A percentile compares a stretch with the other conserved stretches of the same genome.
Evolutionary conservation across 2,329 filamentous ascomycete species (phyloP).

Genomic region (Alternaria panax): DNA sequence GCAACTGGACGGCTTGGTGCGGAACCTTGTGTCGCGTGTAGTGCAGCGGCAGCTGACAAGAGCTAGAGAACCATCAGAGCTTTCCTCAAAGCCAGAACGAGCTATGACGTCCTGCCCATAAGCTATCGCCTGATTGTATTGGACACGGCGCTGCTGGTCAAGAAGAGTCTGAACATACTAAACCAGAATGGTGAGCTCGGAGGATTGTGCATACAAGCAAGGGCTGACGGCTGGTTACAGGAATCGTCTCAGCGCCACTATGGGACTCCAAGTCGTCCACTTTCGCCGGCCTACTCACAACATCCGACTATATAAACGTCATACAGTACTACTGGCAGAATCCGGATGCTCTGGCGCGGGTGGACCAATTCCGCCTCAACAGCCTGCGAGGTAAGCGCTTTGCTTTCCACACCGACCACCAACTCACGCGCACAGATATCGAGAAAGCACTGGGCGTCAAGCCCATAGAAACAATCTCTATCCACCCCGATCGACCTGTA

Average conservation of each 20-base stretch:
- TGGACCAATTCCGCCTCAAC: constrained; percentile 92
- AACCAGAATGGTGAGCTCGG: constrained; percentile 81
- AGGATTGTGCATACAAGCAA: background rate
- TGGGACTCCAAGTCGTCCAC: constrained; percentile 95
- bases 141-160: constrained; percentile 92
- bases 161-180: constrained; percentile 94
- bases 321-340: constrained; percentile 99
- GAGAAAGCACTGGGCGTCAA: constrained; percentile 91
- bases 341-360: constrained; percentile 84
- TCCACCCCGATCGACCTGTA: constrained; percentile 85
- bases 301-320: constrained; percentile 97
- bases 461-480: constrained; percentile 94
- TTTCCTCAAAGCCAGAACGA: constrained; percentile 94
- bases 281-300: constrained; percentile 93
- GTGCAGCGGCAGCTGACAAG: constrained; percentile 21
- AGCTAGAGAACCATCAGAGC: constrained; percentile 81
- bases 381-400: constrained; percentile 78
- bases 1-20: constrained; percentile 79
- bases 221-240: constrained; percentile 57
- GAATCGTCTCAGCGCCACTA: constrained; percentile 94
- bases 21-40: constrained; percentile 34
- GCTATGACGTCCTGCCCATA: constrained; percentile 95
- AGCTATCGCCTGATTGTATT: constrained; percentile 96
- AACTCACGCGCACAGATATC: constrained; percentile 69
- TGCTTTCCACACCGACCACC: background rate